A percentile compares a stretch with the other conserved stretches of the same genome.
Conservation (phyloP, 1,139 yeast genomes). For the Candida sanyaensis region DNA sequence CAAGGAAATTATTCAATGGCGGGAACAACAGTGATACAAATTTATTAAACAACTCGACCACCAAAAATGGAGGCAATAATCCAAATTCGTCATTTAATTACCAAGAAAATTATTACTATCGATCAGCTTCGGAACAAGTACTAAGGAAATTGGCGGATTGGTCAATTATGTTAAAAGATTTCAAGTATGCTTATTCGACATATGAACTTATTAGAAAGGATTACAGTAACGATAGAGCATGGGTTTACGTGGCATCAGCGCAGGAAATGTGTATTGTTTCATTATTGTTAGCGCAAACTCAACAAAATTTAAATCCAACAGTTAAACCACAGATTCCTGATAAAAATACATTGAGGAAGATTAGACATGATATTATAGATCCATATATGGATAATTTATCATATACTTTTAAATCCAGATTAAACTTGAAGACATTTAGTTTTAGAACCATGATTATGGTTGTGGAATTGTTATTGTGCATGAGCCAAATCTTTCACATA, state of each 20-base stretch:
- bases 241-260: conserved; percentile 79
- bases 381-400: conserved; percentile 67
- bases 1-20: conserved; percentile 54
- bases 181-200: conserved; percentile 78
- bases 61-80: conserved; percentile 6
- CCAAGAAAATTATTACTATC: conserved; percentile 55
- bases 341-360: conserved; percentile 57
- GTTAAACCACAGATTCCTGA: conserved; percentile 22
- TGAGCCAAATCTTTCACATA: conserved; percentile 37
- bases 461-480: conserved; percentile 56
- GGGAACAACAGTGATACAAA: conserved; percentile 15
- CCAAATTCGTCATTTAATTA: conserved; percentile 32
- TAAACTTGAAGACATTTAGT: conserved; percentile 63
- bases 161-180: conserved; percentile 87
- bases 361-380: conserved; percentile 61
- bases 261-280: conserved; percentile 88
- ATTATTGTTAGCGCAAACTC: conserved; percentile 65
- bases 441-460: conserved; percentile 46
- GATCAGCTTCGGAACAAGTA: conserved; percentile 69
- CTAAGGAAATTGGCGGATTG: conserved; percentile 88
- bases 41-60: conserved; percentile 4
- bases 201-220: conserved; percentile 85
- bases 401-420: conserved; percentile 55
- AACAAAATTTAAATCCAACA: conserved; percentile 19
- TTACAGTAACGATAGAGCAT: conserved; percentile 75